Evolutionary conservation across 2,329 filamentous ascomycete genomes (phyloP).

Genomic region (Davidsoniella australis): DNA sequence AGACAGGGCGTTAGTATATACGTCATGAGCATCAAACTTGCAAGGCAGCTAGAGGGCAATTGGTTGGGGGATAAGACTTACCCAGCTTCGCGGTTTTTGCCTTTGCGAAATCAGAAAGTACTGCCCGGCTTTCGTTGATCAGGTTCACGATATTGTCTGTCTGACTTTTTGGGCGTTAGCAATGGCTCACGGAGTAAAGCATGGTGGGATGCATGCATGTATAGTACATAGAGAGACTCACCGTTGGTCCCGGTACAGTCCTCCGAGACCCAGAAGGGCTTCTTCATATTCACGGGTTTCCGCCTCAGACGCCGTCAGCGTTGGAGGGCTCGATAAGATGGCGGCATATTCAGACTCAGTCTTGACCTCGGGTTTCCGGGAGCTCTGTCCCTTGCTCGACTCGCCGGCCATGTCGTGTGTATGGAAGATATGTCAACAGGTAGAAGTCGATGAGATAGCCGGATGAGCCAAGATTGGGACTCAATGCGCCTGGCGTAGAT

Average conservation of each 20-base stretch:
- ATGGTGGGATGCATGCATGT: not conserved
- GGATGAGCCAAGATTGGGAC: not conserved
- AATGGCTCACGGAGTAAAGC: not conserved
- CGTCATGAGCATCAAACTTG: not conserved
- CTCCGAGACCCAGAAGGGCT: slow-evolving; percentile 73
- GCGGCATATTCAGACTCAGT: slow-evolving; percentile 81
- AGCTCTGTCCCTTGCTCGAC: slow-evolving; percentile 28
- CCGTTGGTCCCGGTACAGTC: slow-evolving; percentile 83
- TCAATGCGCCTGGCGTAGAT: not conserved
- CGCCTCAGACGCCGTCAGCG: slow-evolving; percentile 56
- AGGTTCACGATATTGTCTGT: slow-evolving; percentile 74
- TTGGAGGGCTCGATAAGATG: slow-evolving; percentile 70
- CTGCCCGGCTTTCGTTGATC: slow-evolving; percentile 75
- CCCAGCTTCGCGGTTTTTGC: slow-evolving; percentile 96
- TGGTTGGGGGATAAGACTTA: slow-evolving; percentile 28
- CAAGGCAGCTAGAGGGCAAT: not conserved
- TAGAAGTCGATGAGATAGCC: not conserved
- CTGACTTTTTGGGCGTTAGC: slow-evolving; percentile 35
- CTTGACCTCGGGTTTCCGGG: slow-evolving; percentile 27
- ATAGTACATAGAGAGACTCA: slow-evolving; percentile 18
- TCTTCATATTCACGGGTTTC: slow-evolving; percentile 83
- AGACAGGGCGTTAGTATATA: slow-evolving; percentile 3
- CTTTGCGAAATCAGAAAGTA: slow-evolving; percentile 92
- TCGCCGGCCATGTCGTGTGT: slow-evolving; percentile 59
- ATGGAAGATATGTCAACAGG: not conserved